These are phyloP conservation scores for Oryza meyeriana DNA, from an alignment of 176 grass and related monocot species.

Conservation along the genomic window DNA sequence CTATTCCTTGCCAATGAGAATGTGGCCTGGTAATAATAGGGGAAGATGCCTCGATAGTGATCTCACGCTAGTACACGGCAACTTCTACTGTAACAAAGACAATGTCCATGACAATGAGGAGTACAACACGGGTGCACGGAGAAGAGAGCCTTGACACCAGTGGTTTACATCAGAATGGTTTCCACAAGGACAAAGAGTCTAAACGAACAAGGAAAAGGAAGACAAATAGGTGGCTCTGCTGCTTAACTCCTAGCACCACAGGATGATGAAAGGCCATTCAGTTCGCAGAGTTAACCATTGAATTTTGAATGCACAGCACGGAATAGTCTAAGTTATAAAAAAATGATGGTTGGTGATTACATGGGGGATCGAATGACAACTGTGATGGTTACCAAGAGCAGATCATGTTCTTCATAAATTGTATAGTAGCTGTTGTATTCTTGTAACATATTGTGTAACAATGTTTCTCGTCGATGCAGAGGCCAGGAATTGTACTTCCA, in stretches of 20 bases:
- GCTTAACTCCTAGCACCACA: conserved; percentile 21
- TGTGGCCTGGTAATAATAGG: background rate
- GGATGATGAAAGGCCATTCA: conserved; percentile 15
- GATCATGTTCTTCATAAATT: conserved; percentile 25
- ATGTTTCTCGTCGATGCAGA: background rate
- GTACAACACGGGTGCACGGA: conserved; percentile 33
- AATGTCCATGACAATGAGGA: conserved; percentile 28
- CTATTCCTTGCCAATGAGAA: background rate
- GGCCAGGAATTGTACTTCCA: background rate
- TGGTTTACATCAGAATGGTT: conserved; percentile 25
- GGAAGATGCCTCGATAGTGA: background rate
- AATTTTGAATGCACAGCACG: conserved; percentile 12
- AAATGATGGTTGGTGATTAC: background rate
- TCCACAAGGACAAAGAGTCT: background rate
- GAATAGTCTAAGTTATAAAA: conserved; percentile 6
- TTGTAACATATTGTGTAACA: conserved; percentile 32
- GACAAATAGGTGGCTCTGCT: conserved; percentile 38
- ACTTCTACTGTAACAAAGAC: conserved; percentile 22
- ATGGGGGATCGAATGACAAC: background rate
- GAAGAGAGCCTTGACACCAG: conserved; percentile 37
- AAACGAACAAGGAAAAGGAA: conserved; percentile 27
- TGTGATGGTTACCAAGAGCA: background rate
- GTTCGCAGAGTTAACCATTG: background rate
- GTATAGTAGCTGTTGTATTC: conserved; percentile 15
- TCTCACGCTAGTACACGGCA: background rate